Conservation (phyloP, 768 basidiomycete species). For the Leucocoprinus birnbaumii region DNA sequence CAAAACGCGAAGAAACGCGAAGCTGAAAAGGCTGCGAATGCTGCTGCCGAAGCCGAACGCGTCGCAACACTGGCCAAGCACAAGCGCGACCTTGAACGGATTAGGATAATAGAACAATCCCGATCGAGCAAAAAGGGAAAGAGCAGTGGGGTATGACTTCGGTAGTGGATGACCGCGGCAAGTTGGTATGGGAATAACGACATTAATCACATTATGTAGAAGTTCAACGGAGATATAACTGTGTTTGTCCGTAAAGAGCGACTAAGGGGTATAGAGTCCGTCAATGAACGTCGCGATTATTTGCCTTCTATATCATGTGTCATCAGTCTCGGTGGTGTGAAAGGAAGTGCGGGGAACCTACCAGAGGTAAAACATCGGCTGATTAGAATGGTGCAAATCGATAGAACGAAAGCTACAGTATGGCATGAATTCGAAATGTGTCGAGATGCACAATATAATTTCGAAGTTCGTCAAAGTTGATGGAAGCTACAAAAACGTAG, state of each 20-base stretch:
- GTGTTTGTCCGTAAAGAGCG: slow-evolving; percentile 11
- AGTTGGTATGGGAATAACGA: slow-evolving; percentile 55
- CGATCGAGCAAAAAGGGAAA: slow-evolving; percentile 26
- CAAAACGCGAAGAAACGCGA: slow-evolving; percentile 64
- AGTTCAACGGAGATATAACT: slow-evolving; percentile 1
- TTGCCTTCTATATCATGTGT: neutral
- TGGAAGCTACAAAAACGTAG: slow-evolving; percentile 10
- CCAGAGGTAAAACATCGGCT: slow-evolving; percentile 19
- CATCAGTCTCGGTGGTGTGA: neutral
- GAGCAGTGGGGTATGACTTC: slow-evolving; percentile 59
- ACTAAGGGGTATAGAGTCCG: slow-evolving; percentile 8
- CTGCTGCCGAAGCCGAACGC: slow-evolving; percentile 49
- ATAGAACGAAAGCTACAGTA: slow-evolving; percentile 11
- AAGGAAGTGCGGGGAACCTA: slow-evolving; percentile 6
- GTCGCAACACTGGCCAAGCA: slow-evolving; percentile 53
- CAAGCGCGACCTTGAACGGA: slow-evolving; percentile 55
- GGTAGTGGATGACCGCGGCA: slow-evolving; percentile 51
- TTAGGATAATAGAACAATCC: slow-evolving; percentile 47
- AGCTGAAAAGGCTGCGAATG: slow-evolving; percentile 53
- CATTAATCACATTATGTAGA: slow-evolving; percentile 13
- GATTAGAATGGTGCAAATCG: slow-evolving; percentile 15
- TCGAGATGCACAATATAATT: slow-evolving; percentile 13
- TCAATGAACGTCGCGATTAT: slow-evolving; percentile 4
- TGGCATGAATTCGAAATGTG: slow-evolving; percentile 6
- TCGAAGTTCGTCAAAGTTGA: slow-evolving; percentile 3